Evolutionary conservation across 2,329 filamentous ascomycete species (phyloP), one percentile per base, ranked within the genome.

Genomic region (Metarhizium brunneum): DNA sequence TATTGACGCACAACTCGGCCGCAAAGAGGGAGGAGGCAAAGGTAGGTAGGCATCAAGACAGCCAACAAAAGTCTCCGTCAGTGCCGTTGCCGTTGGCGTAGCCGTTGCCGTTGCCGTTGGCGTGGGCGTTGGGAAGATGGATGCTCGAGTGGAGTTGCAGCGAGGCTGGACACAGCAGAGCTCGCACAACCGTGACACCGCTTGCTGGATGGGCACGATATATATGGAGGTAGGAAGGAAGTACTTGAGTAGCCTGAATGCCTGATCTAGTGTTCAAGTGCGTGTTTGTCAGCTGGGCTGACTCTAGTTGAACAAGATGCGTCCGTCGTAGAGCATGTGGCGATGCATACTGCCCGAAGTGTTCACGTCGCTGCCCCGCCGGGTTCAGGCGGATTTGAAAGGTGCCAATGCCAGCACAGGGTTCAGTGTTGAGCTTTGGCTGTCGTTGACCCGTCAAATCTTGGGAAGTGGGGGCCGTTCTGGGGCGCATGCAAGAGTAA

Each of bases 251-350:
- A 25, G n/a, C 18, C 18, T 20, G 18, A 45, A 16, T 20, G 42
- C 25, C 25, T 30, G 20, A 48, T 30, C 25, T 30, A 20, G 14
- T 20, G 16, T 20, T 30, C 20, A 7, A 18, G 30, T 13, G 42
- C 16, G 6, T 43, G 11, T 36, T 25, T 25, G 43, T 47, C 43
- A 47, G 14, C 43, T 47, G 43, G n/a, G 4, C 5, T 6, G 43
- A 13, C 7, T 20, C 11, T 10, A 47, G 43, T 47, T 18, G 43
- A n/a, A n/a, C 43, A n/a, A 47, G n/a, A 10, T 25, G 7, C 6
- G n/a, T 20, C 20, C 18, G 20, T 47, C 48, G 51, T 47, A 47
- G 48, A 47, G 36, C 47, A 40, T 42, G 54, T 55, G 54, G 54
- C 54, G 54, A 55, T 51, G 53, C 38, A 30, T 4, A 30, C 20